Conservation (phyloP, 73 alveolate genomes). For the Tetrahymena elliotti region DNA sequence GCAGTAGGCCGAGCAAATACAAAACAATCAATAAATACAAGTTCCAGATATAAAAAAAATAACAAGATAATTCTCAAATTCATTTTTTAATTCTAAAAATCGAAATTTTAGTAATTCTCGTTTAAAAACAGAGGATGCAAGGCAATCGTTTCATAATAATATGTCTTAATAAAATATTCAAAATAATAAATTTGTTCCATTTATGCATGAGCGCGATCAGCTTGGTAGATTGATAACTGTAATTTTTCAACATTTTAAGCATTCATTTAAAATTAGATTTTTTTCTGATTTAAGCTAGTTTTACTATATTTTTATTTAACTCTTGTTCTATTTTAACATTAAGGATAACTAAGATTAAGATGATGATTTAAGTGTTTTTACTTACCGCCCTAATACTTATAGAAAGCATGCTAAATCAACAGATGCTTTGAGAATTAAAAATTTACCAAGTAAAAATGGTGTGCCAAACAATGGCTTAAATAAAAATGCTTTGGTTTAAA, state of each 20-base stretch:
- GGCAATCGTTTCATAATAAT: not conserved
- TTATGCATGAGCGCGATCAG: not conserved
- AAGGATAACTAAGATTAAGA: not conserved
- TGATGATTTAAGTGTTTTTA: not conserved
- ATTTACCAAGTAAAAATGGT: not conserved
- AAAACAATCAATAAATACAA: not conserved
- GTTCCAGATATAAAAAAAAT: not conserved
- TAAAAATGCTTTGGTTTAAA: not conserved
- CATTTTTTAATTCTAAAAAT: not conserved
- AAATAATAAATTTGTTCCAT: not conserved
- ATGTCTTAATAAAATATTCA: not conserved
- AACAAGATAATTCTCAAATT: not conserved
- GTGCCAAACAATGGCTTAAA: not conserved
- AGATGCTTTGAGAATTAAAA: not conserved
- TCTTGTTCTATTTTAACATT: not conserved
- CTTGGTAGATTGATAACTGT: not conserved
- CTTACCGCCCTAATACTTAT: not conserved
- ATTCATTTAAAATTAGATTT: not conserved
- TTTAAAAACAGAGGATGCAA: not conserved
- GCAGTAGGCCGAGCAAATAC: not conserved
- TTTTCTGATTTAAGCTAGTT: not conserved
- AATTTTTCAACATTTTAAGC: not conserved
- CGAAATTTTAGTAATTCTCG: not conserved
- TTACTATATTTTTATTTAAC: not conserved
- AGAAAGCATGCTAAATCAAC: not conserved